Evolutionary conservation across 805 yeast genomes (phyloP), one percentile per base, ranked within the genome.

Genomic region (Myxozyma neotropica): DNA sequence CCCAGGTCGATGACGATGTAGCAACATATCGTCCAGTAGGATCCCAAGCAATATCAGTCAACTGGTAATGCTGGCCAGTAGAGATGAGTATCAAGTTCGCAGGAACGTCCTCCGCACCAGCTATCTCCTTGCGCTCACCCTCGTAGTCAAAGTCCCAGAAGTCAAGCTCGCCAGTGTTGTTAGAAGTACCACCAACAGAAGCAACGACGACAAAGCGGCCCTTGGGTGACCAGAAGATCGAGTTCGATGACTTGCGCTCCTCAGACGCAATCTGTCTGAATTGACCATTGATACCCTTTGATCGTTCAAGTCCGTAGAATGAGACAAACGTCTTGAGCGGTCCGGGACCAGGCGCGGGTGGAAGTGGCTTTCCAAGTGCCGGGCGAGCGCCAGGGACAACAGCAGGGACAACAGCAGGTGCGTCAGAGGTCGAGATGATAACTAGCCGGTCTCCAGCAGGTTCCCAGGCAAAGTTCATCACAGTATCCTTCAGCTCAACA

Each of bases 391-490:
- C 49, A 27, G 38, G 24, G 64, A 67, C 63, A 35, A 57, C 61
- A 24, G 86, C 80, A 82, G 55, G 86, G 82, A 70, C 87, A 85
- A 55, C 68, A 68, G 67, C 49, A 26, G 73, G 76, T 45, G 71
- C 72, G 59, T 80, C 84, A 54, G 75, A 74, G 71, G 86, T 81
- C 23, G 94, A 84, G 69, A 93, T 85, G 52, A 87, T 82, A 61
- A 88, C 86, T 69, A 94, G 92, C 73, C 97, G 83, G 72, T 89
- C 93, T 38, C 93, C 86, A 66, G 80, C 83, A 70, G 99, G 97
- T 78, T 95, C 99, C 98, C 98, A 94, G 57, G 89, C 92, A 76
- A 94, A 88, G 74, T 86, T 87, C 55, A 88, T 76, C 44, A 91
- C 93, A 58, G 89, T 86, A 63, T 94, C 97, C 76, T 89, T 89